Evolutionary conservation across 306 rosid species (phyloP).

Genomic region (Oemleria cerasiformis): DNA sequence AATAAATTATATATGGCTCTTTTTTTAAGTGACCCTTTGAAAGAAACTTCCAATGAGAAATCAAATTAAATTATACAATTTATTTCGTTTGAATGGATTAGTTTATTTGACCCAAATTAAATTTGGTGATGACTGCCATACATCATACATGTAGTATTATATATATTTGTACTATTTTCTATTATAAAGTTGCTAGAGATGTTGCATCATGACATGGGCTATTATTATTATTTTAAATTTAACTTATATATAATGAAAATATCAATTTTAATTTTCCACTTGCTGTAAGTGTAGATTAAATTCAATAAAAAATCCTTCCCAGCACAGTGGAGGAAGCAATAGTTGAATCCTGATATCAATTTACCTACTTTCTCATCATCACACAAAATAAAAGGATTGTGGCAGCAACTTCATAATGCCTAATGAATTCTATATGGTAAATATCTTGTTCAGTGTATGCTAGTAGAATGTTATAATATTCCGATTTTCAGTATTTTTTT

Average conservation of each 20-base stretch:
- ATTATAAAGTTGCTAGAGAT: background rate
- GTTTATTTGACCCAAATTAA: slow-evolving; percentile 2
- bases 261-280: slow-evolving; percentile 2
- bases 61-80: background rate
- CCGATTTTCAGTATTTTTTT: too few relatives aligned
- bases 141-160: background rate
- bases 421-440: background rate
- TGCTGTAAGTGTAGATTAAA: too few relatives aligned
- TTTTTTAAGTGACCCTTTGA: background rate
- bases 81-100: background rate
- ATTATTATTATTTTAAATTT: background rate
- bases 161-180: background rate
- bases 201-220: slow-evolving; percentile 16
- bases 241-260: background rate
- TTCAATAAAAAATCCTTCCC: background rate
- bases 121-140: background rate
- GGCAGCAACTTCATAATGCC: background rate
- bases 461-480: too few relatives aligned
- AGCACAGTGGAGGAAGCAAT: background rate
- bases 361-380: background rate
- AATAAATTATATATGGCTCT: background rate
- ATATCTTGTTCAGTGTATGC: too few relatives aligned
- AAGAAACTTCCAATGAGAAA: background rate
- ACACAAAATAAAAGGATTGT: background rate
- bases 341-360: background rate